Evolutionary conservation across 1,139 yeast species (phyloP).

Genomic region (Pichia sp.): DNA sequence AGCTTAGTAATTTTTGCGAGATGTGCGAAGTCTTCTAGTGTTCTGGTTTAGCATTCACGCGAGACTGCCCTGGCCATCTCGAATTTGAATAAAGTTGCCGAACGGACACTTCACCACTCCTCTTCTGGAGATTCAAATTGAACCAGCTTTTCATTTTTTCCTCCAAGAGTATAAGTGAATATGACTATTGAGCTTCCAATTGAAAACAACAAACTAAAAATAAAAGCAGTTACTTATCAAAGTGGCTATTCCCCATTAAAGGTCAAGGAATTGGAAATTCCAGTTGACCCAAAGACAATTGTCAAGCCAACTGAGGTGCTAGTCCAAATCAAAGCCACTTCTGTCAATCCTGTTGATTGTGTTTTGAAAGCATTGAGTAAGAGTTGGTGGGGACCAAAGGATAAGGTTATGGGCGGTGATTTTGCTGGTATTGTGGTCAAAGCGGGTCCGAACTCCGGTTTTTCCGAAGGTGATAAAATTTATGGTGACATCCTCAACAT

Average conservation of each 20-base stretch:
- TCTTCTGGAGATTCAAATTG: too few relatives aligned
- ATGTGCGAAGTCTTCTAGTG: too few relatives aligned
- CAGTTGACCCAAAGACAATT: slow-evolving; percentile 13
- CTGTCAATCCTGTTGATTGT: slow-evolving; percentile 64
- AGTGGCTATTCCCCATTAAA: slow-evolving; percentile 16
- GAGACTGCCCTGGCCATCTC: too few relatives aligned
- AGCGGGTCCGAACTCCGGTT: slow-evolving; percentile 41
- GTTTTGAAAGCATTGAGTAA: slow-evolving; percentile 30
- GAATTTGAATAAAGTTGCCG: too few relatives aligned
- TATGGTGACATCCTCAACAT: slow-evolving; percentile 47
- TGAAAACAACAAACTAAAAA: slow-evolving; percentile 5
- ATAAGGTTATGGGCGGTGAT: slow-evolving; percentile 52
- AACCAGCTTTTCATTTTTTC: too few relatives aligned
- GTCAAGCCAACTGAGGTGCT: slow-evolving; percentile 41
- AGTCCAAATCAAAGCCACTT: slow-evolving; percentile 51
- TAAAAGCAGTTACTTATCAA: slow-evolving; percentile 17
- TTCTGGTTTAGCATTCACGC: too few relatives aligned
- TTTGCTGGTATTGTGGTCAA: slow-evolving; percentile 57
- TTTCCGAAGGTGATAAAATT: slow-evolving; percentile 53
- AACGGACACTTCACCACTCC: too few relatives aligned
- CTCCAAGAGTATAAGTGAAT: too few relatives aligned
- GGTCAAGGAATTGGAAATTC: slow-evolving; percentile 12
- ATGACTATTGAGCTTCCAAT: slow-evolving; percentile 8
- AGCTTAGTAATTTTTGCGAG: too few relatives aligned
- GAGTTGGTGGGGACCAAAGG: slow-evolving; percentile 30